Conservation (phyloP, 2,329 filamentous ascomycete genomes). For the Blumeria graminis region DNA sequence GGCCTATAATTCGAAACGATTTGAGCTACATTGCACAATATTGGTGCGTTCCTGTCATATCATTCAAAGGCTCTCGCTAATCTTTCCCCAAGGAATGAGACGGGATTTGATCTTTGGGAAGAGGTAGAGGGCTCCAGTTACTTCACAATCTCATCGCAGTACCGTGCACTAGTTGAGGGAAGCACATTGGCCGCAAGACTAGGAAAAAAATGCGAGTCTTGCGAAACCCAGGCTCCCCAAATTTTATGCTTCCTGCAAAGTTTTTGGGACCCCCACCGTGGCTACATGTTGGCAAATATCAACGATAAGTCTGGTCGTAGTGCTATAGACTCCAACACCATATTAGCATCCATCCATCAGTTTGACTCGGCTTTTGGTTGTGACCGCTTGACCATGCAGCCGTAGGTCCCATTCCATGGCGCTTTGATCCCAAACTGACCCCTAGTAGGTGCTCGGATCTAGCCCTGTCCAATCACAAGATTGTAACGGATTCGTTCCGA, state of each 20-base stretch:
- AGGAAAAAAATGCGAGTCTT: constrained; percentile 33
- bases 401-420: constrained; percentile 19
- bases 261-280: constrained; percentile 39
- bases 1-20: constrained; percentile 56
- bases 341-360: constrained; percentile 39
- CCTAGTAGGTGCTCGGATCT: constrained; percentile 15
- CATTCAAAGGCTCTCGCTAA: neutral
- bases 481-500: constrained; percentile 52
- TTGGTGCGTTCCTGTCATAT: constrained; percentile 21
- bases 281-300: constrained; percentile 46
- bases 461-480: constrained; percentile 54
- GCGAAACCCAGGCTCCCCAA: constrained; percentile 39
- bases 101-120: constrained; percentile 60
- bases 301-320: constrained; percentile 34
- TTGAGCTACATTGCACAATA: constrained; percentile 51
- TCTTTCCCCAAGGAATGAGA: constrained; percentile 18
- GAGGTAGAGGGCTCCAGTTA: constrained; percentile 56
- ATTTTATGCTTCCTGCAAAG: constrained; percentile 49
- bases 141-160: constrained; percentile 48
- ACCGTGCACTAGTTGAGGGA: constrained; percentile 47
- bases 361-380: constrained; percentile 47
- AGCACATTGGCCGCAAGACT: constrained; percentile 38
- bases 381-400: constrained; percentile 51
- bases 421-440: neutral
- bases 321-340: constrained; percentile 48